These are phyloP conservation scores for Parastagonospora nodorum DNA, from an alignment of 2,329 filamentous ascomycete species.

Conservation along the genomic window DNA sequence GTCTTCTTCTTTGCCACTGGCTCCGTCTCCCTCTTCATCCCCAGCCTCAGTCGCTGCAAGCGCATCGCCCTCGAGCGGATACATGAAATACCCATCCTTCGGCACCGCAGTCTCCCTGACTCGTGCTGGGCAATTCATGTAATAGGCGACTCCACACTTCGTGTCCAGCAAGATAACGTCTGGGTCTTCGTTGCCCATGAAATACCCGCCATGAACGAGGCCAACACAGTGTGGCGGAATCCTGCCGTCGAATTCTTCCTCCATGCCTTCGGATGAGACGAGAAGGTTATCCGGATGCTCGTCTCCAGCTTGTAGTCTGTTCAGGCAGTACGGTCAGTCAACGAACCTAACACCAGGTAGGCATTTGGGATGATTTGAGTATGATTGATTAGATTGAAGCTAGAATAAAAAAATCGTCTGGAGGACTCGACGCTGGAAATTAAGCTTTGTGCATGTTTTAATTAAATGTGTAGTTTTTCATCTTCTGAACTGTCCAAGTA, in stretches of 20 bases:
- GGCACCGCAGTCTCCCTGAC: not conserved
- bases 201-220: not conserved
- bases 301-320: not conserved
- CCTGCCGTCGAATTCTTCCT: not conserved
- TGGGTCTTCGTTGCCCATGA: not conserved
- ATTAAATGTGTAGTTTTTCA: too few species aligned
- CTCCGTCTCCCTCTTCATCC: not conserved
- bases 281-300: not conserved
- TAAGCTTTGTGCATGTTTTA: too few species aligned
- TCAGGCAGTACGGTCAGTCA: too few species aligned
- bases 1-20: not conserved
- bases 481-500: too few species aligned
- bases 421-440: too few species aligned
- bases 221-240: constrained; percentile 1
- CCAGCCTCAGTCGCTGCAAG: not conserved
- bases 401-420: too few species aligned
- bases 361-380: too few species aligned
- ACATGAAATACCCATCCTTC: not conserved
- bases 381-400: too few species aligned
- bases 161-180: constrained; percentile 4
- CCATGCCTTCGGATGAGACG: not conserved
- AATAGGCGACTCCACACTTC: not conserved
- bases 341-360: too few species aligned
- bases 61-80: not conserved
- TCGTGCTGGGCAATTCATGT: not conserved